Evolutionary conservation across 495 filamentous ascomycete species (phyloP).

Genomic region (Xylaria cubensis): DNA sequence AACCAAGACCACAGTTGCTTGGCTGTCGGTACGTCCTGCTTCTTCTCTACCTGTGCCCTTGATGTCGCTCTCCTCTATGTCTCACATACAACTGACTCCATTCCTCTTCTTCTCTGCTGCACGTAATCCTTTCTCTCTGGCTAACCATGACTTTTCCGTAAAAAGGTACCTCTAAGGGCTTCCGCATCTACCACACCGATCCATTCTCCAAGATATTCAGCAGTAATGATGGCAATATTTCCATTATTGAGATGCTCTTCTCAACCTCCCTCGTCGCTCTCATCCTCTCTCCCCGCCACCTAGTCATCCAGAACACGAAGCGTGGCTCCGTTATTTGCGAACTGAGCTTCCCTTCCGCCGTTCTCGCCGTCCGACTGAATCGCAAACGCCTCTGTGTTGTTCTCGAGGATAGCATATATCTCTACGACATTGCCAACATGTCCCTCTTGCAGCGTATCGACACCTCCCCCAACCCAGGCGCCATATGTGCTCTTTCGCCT

Average conservation of each 20-base stretch:
- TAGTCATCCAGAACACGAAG: constrained; percentile 98
- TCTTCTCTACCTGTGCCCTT: background rate
- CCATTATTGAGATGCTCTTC: constrained; percentile 97
- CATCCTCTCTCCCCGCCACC: constrained; percentile 83
- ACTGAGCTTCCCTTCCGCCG: constrained; percentile 93
- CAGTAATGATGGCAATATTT: constrained; percentile 89
- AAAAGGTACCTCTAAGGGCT: constrained; percentile 81
- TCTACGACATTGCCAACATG: constrained; percentile 99
- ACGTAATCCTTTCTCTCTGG: background rate
- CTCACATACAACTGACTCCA: background rate
- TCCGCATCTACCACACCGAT: constrained; percentile 94
- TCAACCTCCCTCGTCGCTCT: constrained; percentile 97
- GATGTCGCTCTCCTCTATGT: background rate
- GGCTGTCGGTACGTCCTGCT: constrained; percentile 74
- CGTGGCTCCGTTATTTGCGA: constrained; percentile 97
- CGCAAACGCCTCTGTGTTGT: constrained; percentile 92
- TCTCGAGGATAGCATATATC: constrained; percentile 92
- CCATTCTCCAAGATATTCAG: constrained; percentile 93
- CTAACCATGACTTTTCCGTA: constrained; percentile 11
- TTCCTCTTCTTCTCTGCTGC: background rate
- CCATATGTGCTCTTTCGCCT: constrained; percentile 89
- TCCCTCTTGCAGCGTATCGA: constrained; percentile 86
- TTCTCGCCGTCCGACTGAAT: constrained; percentile 91
- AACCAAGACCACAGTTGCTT: constrained; percentile 98
- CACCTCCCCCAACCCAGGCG: constrained; percentile 89